Evolutionary conservation across 108 stramenopile species (phyloP), one percentile per base, ranked within the genome.

Genomic region (Halocafeteria seosinensis): DNA sequence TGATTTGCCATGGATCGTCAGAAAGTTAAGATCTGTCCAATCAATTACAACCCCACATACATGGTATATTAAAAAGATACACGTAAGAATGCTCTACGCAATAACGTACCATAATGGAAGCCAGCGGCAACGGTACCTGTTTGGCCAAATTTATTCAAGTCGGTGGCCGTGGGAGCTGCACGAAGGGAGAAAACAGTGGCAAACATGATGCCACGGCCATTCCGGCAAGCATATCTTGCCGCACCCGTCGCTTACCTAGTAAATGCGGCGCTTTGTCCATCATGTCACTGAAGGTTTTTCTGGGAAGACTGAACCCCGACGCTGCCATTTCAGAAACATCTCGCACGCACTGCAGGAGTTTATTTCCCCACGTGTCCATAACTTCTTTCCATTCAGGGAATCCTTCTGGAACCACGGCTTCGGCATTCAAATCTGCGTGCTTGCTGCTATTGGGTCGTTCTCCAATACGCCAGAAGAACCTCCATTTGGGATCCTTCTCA

Each of bases 401-500:
- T 13, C 53, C 77, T 23, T 36, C 65, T 0, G 78, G 78, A 11
- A 78, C 34, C 24, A 79, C 78, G 0, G 77, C 72, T 17, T 69
- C 68, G 26, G 74, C 62, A 55, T 79, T 78, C 3, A 78, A 66
- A 62, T 58, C 36, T 26, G 29, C 68, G 70, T 76, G 78, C 21
- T 50, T 24, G 11, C 76, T 75, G 37, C 29, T 61, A 23, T 63
- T 37, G 1, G 76, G 78, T 24, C 70, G 52, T 33, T 67, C 37
- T 3, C 75, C 79, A 13, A 80, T 37, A 23, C 77, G 75, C 79
- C 79, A 80, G 65, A 80, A 80, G 64, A 78, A 80, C 13, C 79
- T 72, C 79, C 79, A 80, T 59, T 80, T 80, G n/a, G 66, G 55
- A 60, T 78, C 79, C n/a, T 66, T 52, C 38, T 71, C 73, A 9